Percentiles rank a stretch among this genome's conserved stretches.
These are phyloP conservation scores for Lophium mytilinum DNA, from an alignment of 495 filamentous ascomycete species.

Conservation along the genomic window DNA sequence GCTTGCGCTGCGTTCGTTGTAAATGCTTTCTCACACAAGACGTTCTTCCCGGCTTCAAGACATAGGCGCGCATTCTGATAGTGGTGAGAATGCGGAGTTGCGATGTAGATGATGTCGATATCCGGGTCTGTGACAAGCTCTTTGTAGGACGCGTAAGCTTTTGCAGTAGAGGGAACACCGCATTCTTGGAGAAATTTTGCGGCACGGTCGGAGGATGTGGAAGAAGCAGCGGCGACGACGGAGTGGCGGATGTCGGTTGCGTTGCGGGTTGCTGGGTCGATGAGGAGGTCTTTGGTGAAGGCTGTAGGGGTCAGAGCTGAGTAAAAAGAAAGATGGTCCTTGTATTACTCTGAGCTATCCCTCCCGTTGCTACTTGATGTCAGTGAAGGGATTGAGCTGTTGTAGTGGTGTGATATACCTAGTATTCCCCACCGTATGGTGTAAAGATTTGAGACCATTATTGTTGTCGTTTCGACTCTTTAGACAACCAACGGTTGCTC, in stretches of 20 bases:
- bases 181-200: conserved; percentile 61
- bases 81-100: conserved; percentile 92
- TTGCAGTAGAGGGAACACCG: conserved; percentile 54
- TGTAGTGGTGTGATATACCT: conserved; percentile 34
- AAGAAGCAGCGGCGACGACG: conserved; percentile 75
- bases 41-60: conserved; percentile 75
- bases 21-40: conserved; percentile 89
- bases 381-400: conserved; percentile 3
- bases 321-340: background rate
- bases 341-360: conserved; percentile 21
- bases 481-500: no score
- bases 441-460: conserved; percentile 39
- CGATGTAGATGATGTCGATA: conserved; percentile 85
- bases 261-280: conserved; percentile 61
- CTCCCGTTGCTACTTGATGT: conserved; percentile 17
- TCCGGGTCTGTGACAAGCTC: conserved; percentile 68
- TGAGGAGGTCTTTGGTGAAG: conserved; percentile 78
- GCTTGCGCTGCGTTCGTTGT: conserved; percentile 82
- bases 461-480: background rate
- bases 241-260: conserved; percentile 70
- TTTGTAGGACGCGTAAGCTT: conserved; percentile 73
- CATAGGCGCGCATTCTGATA: conserved; percentile 83
- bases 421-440: conserved; percentile 73
- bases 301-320: conserved; percentile 11
- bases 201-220: conserved; percentile 59